Conservation (phyloP, 179 eudicot species). For the Heliamphora pulchella region DNA sequence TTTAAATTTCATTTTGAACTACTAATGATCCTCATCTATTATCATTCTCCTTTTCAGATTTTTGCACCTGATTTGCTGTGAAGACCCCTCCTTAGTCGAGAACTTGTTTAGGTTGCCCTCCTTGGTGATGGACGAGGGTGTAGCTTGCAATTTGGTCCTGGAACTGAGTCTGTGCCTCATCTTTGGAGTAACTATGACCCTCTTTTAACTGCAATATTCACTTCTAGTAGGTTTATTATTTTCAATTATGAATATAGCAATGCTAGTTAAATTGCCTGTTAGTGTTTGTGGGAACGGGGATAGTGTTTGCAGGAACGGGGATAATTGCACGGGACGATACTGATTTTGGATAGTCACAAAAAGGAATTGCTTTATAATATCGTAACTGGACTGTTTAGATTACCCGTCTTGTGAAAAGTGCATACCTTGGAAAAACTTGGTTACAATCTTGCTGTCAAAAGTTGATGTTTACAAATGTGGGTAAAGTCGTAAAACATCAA, state of each 20-base stretch:
- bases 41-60: neutral
- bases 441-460: no score
- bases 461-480: no score
- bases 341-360: no score
- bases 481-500: no score
- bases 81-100: neutral
- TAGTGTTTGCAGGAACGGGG: neutral
- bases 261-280: neutral
- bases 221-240: neutral
- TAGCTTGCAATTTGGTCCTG: constrained; percentile 6
- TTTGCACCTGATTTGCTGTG: neutral
- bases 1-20: neutral
- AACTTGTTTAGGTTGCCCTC: neutral
- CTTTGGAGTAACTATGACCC: constrained; percentile 1
- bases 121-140: neutral
- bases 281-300: neutral
- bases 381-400: no score
- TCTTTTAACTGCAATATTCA: neutral
- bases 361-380: no score
- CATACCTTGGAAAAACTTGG: no score
- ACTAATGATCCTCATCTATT: neutral
- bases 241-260: neutral
- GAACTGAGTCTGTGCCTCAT: neutral
- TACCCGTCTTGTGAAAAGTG: no score
- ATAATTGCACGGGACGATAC: no score